Evolutionary conservation across 2,329 filamentous ascomycete genomes (phyloP), one percentile per base, ranked within the genome.

Genomic region (Alternaria gansuensis): DNA sequence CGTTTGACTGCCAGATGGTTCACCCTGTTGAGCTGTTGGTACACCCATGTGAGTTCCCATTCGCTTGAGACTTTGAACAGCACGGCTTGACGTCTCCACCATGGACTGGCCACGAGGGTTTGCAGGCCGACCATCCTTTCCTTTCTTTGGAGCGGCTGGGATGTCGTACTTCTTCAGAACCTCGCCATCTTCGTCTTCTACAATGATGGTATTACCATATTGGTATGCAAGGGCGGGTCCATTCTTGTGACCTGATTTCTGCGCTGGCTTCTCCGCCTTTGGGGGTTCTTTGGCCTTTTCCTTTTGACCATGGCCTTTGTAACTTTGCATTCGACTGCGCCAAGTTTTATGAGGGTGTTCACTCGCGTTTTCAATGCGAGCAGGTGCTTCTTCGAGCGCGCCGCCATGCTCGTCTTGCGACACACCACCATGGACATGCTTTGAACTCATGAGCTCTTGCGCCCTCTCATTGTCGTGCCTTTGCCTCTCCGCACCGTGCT

Each of bases 141-240:
- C 64, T 37, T 66, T 67, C 61, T 75, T 86, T 26, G 71, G 66
- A 4, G 85, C 77, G 0, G 83, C 79, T 1, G 90, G 88, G 28
- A 94, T 84, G 63, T 93, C 88, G 72, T 93, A 93, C 56, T 91
- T 89, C 80, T 93, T 93, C 74, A 96, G 85, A 31, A 96, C 92
- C 74, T 96, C 92, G 41, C 91, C 91, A 67, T 93, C 89, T 75
- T 91, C 90, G 62, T 96, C 91, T 78, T 96, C 91, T 14, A 96
- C 90, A 73, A 96, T 94, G 64, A 96, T 92, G 81, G 91, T 93
- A 73, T 92, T 93, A 63, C 92, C 92, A 71, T 92, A 94, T 66
- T 93, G 91, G 73, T 93, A 96, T 5, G 91, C 91, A 46, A 89
- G 82, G n/a, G 92, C 92, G 11, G 91, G 90, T 54, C 90, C 90